Conservation (phyloP, 345 rosid species). For the Boechera stricta region DNA sequence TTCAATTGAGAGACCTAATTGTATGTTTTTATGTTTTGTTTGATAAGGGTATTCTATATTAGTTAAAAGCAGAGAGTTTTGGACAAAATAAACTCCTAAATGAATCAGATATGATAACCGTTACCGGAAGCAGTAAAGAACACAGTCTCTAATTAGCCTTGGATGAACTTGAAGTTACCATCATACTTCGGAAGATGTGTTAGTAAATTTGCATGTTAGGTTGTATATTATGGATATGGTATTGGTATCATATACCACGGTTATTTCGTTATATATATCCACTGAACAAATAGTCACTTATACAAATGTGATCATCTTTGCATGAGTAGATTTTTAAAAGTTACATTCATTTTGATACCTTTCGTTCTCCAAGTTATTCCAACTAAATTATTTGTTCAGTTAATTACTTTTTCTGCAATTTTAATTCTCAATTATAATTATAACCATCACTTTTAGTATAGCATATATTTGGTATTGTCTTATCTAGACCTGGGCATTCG, state of each 20-base stretch:
- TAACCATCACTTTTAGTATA: neutral
- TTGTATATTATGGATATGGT: neutral
- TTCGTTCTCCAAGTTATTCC: neutral
- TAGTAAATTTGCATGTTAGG: neutral
- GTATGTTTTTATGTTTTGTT: neutral
- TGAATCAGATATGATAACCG: neutral
- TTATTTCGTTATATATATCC: neutral
- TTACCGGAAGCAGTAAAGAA: neutral
- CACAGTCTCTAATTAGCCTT: neutral
- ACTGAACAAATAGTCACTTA: neutral
- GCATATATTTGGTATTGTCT: neutral
- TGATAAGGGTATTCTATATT: neutral
- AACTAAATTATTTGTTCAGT: neutral
- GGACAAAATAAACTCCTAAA: neutral
- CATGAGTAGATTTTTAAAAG: neutral
- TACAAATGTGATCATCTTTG: neutral
- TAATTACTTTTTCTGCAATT: neutral
- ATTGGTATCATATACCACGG: neutral
- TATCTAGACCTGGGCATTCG: neutral
- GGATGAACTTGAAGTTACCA: neutral
- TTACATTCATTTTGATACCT: constrained; percentile 3
- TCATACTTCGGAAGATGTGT: neutral
- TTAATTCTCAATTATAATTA: neutral
- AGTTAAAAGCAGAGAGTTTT: neutral
- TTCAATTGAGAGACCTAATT: neutral